phyloP scores from a whole-genome alignment of 106 monocot genomes.

The Allium cepa region DNA sequence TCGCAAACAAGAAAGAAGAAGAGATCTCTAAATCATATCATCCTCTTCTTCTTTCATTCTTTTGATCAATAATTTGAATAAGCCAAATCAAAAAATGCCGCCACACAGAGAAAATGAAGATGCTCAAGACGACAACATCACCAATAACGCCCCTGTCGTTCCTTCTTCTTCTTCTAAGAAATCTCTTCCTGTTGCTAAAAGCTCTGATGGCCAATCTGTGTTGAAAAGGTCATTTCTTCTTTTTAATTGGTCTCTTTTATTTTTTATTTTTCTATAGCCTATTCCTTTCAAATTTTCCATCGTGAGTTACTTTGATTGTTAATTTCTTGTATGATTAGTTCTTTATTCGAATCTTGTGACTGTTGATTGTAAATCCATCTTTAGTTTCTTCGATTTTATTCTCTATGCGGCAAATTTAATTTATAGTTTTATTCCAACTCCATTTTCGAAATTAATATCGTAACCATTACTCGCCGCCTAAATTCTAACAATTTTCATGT shows the following conservation, averaged over 20 bases:
- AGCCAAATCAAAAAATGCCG: conserved; percentile 9
- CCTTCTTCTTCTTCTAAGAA: conserved; percentile 34
- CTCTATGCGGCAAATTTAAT: too few relatives aligned
- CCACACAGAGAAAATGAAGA: conserved; percentile 29
- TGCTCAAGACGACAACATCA: conserved; percentile 33
- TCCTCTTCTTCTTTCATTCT: background rate
- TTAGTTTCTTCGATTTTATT: too few relatives aligned
- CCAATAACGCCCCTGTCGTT: conserved; percentile 11
- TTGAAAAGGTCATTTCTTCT: conserved; percentile 54
- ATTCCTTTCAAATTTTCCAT: background rate
- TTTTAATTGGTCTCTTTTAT: background rate
- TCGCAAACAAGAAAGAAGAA: conserved; percentile 7
- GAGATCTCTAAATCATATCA: background rate
- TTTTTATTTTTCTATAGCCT: background rate
- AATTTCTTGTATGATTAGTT: too few relatives aligned
- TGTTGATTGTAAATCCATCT: background rate
- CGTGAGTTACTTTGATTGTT: too few relatives aligned
- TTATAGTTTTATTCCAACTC: too few relatives aligned
- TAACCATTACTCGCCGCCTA: background rate
- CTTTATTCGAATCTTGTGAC: background rate
- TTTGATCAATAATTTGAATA: background rate
- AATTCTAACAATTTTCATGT: background rate
- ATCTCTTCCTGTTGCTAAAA: conserved; percentile 32
- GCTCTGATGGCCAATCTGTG: conserved; percentile 54
- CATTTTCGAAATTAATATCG: too few relatives aligned